These are phyloP conservation scores for Colletotrichum higginsianum DNA, from an alignment of 2,329 filamentous ascomycete genomes.

Conservation along the genomic window DNA sequence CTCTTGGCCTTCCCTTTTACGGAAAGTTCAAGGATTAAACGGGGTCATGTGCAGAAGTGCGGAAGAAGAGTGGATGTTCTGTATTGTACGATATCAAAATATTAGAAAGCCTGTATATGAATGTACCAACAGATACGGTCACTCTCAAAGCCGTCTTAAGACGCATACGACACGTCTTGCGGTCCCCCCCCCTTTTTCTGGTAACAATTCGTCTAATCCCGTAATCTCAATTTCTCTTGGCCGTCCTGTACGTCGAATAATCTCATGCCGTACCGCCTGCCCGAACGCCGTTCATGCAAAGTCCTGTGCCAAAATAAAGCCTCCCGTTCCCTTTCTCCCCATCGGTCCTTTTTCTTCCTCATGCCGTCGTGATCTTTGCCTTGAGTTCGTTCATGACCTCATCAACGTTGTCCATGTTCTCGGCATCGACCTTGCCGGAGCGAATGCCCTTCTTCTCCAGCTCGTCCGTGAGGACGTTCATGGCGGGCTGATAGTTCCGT, in stretches of 20 bases:
- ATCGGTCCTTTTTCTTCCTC: slow-evolving; percentile 13
- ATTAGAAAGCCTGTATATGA: slow-evolving; percentile 41
- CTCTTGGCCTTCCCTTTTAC: slow-evolving; percentile 76
- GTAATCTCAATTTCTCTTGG: slow-evolving; percentile 21
- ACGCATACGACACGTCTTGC: neutral
- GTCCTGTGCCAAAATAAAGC: slow-evolving; percentile 22
- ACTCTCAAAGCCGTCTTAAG: neutral
- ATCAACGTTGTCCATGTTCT: slow-evolving; percentile 90
- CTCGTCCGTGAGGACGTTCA: slow-evolving; percentile 77
- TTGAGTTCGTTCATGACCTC: slow-evolving; percentile 77
- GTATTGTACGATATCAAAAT: slow-evolving; percentile 39
- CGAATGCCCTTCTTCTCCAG: slow-evolving; percentile 70
- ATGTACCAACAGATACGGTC: slow-evolving; percentile 40
- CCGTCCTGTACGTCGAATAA: slow-evolving; percentile 31
- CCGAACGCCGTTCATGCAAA: slow-evolving; percentile 57
- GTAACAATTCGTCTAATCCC: slow-evolving; percentile 19
- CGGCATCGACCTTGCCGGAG: slow-evolving; percentile 79
- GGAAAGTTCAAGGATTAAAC: slow-evolving; percentile 73
- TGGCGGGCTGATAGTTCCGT: slow-evolving; percentile 89
- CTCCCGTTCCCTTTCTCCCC: neutral
- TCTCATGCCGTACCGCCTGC: slow-evolving; percentile 35
- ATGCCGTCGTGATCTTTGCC: slow-evolving; percentile 52
- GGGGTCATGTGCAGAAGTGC: too few species aligned
- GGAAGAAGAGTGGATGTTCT: neutral
- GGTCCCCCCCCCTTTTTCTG: slow-evolving; percentile 8